Conservation (phyloP, 148 eudicot species). For the Fagopyrum tataricum region DNA sequence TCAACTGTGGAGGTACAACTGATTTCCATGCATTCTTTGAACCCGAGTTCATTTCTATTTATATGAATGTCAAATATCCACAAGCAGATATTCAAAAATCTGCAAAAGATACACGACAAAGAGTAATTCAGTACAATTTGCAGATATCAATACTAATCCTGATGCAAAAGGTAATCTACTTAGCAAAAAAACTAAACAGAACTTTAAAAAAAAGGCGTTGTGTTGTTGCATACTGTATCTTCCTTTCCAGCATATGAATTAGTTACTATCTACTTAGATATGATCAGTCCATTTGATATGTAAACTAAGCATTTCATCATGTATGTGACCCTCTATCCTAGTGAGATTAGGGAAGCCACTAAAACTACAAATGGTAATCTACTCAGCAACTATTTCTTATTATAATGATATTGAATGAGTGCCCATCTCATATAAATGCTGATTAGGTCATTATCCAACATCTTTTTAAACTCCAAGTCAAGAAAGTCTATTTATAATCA, state of each 20-base stretch:
- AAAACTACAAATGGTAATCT: constrained; percentile 1
- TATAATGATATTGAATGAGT: background rate
- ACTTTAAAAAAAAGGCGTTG: background rate
- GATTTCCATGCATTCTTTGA: constrained; percentile 38
- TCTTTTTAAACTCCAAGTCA: background rate
- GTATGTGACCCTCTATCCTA: constrained; percentile 6
- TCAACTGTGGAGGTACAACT: constrained; percentile 44
- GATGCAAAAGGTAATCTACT: background rate
- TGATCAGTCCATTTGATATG: background rate
- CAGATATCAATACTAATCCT: background rate
- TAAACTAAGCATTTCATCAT: background rate
- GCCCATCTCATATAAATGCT: background rate
- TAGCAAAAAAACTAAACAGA: background rate
- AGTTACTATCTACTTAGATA: background rate
- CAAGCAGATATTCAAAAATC: constrained; percentile 4
- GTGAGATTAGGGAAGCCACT: constrained; percentile 10
- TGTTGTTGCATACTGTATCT: background rate
- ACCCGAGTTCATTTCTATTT: background rate
- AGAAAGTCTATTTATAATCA: background rate
- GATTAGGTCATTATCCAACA: background rate
- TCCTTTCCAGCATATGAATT: background rate
- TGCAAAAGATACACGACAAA: background rate
- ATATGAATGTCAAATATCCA: constrained; percentile 1
- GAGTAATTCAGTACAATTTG: background rate
- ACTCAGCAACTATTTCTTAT: background rate